A percentile compares a stretch with the other conserved stretches of the same genome.
phyloP scores from a whole-genome alignment of 2,329 filamentous ascomycete species.

The Penicillium psychrosexuale region DNA sequence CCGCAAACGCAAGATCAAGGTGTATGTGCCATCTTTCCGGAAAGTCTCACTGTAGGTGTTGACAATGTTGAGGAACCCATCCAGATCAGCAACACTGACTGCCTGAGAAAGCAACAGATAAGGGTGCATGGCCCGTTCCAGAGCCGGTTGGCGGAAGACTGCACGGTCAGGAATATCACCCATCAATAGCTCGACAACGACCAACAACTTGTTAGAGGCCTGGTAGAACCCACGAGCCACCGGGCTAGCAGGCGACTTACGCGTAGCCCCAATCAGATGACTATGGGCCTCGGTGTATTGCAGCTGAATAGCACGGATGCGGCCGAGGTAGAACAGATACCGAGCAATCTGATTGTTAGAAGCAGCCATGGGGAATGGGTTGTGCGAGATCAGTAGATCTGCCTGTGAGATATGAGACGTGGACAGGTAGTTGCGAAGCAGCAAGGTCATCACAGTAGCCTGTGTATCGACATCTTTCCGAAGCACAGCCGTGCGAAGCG shows the following conservation, averaged over 20 bases:
- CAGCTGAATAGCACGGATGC: conserved; percentile 93
- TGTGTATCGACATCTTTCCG: conserved; percentile 98
- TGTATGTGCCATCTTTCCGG: conserved; percentile 92
- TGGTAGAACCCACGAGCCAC: conserved; percentile 94
- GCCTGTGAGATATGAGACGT: conserved; percentile 97
- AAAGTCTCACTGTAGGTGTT: conserved; percentile 78
- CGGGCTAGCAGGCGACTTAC: conserved; percentile 86
- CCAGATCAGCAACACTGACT: conserved; percentile 91
- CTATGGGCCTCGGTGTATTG: conserved; percentile 96
- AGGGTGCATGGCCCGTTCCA: conserved; percentile 84
- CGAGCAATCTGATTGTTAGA: conserved; percentile 98
- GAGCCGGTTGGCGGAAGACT: conserved; percentile 82
- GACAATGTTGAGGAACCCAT: conserved; percentile 86
- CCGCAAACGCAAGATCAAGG: conserved; percentile 85
- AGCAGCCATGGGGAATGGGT: conserved; percentile 87
- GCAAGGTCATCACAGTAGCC: conserved; percentile 87
- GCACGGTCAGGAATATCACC: conserved; percentile 95
- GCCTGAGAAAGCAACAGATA: conserved; percentile 94
- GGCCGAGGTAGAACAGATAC: conserved; percentile 95
- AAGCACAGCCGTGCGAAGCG: conserved; percentile 89
- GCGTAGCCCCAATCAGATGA: conserved; percentile 85
- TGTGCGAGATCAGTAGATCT: conserved; percentile 91
- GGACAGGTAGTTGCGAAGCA: conserved; percentile 91
- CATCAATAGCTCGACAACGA: conserved; percentile 96
- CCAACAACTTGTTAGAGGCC: conserved; percentile 90